Evolutionary conservation across 2,329 filamentous ascomycete species (phyloP), one percentile per base, ranked within the genome.

Genomic region (Calonectria pseudoturangicola): DNA sequence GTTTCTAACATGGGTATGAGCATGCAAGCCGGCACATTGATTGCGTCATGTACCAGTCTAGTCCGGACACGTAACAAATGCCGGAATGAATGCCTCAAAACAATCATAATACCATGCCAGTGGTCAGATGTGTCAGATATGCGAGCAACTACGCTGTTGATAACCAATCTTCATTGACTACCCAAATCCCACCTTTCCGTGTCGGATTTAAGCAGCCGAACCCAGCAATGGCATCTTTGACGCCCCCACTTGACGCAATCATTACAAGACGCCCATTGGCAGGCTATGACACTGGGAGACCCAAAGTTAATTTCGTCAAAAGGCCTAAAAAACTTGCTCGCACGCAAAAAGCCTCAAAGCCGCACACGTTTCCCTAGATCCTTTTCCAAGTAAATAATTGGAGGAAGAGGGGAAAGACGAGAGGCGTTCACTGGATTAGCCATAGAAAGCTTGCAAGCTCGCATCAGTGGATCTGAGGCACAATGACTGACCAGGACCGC

Each of bases 221-320:
- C 54, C 54, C 13, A 36, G 36, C 45, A 41, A 72, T 72, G 48
- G 25, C 70, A 54, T 62, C 39, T 50, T 62, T 25, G 3, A 8
- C 30, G 48, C 43, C 66, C 33, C 54, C 54, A 60, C 43, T 62
- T 68, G 58, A 60, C 66, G 66, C 15, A 48, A 68, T 41, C 5
- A 18, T 21, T 27, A 18, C 9, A 28, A 21, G 39, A 18, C 54
- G 45, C 51, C 45, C n/a, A 68, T 68, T 60, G 54, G 66, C 18
- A 60, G 64, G 12, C 7, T 6, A 30, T 43, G 25, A 5, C 4
- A 47, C 47, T 50, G 54, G 13, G 33, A 30, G 39, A 12, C 25
- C 47, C 64, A 54, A 60, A 60, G 54, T 60, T 60, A 60, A 60
- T 60, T 60, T 54, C 50, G 50, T 41, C 54, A 18, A 60, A 25